Percentiles rank a stretch among this genome's conserved stretches.
Conservation (phyloP, 1,284 basidiomycete species). For the Quambalaria eucalypti region DNA sequence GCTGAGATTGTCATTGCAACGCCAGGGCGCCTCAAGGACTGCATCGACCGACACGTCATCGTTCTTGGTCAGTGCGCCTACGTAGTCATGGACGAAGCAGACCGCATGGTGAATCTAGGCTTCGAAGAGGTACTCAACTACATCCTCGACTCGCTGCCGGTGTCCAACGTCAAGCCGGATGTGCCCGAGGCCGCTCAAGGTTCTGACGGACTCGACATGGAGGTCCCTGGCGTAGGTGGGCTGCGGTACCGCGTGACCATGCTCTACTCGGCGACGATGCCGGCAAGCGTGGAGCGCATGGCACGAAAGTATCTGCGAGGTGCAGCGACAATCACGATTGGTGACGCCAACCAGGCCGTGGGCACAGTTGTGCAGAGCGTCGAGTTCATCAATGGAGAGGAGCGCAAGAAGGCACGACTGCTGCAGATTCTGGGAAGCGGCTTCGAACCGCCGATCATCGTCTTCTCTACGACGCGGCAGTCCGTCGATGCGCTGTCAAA, state of each 20-base stretch:
- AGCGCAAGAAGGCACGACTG: slow-evolving; percentile 74
- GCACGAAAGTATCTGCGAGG: slow-evolving; percentile 85
- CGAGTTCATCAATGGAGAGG: slow-evolving; percentile 83
- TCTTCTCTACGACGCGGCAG: slow-evolving; percentile 99
- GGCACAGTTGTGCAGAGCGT: slow-evolving; percentile 95
- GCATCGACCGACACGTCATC: slow-evolving; percentile 87
- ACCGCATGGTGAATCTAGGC: slow-evolving; percentile 95
- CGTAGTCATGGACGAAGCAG: slow-evolving; percentile 98
- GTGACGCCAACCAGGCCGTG: slow-evolving; percentile 91
- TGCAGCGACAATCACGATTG: slow-evolving; percentile 92
- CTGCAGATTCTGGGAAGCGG: slow-evolving; percentile 80
- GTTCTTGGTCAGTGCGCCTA: slow-evolving; percentile 94
- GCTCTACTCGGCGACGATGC: slow-evolving; percentile 99
- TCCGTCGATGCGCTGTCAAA: slow-evolving; percentile 92
- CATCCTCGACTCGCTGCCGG: slow-evolving; percentile 84
- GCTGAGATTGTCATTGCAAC: slow-evolving; percentile 98
- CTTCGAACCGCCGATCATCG: slow-evolving; percentile 84
- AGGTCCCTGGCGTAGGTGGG: neutral
- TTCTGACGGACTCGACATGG: neutral
- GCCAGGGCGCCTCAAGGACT: slow-evolving; percentile 92
- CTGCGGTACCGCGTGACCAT: slow-evolving; percentile 46
- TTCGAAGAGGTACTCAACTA: slow-evolving; percentile 90
- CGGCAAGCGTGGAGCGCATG: slow-evolving; percentile 83
- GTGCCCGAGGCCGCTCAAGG: neutral
- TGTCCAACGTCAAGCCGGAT: slow-evolving; percentile 75